Base-by-base conservation (phyloP, 73 alveolate species). In the Paramecium sonneborni region DNA sequence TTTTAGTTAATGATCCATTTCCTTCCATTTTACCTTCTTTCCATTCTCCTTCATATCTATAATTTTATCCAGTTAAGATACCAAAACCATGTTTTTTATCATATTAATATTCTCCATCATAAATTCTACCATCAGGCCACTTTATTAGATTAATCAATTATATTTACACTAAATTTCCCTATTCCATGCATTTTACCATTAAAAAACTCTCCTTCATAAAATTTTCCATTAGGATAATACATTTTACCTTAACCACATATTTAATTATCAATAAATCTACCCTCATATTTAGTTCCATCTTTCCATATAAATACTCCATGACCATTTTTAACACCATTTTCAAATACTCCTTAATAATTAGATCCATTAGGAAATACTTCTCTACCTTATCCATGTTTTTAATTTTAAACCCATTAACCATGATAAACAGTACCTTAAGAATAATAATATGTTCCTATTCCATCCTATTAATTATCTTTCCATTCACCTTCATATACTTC, bases 81-180 rank as follows among this genome's bases (percentile, higher is more conserved):
- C 94, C 94, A 26, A 32, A 4, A 23, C 98, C 98, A 93, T 97
- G 95, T 38, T 96, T 93, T 70, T 92, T 94, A 55, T 97, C 99
- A 30, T 92, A 96, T 92, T 92, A 88, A 97, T 97, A 96, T 82
- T 94, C 89, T 9, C 98, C 97, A 5, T 90, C 92, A 88, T 92
- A 96, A 55, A 86, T 92, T 82, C 97, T 92, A 24, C 97, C 96
- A 94, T 95, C 97, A 67, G 95, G 90, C 96, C 96, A 92, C 90
- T 79, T 41, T 46, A 43, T 41, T 39, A 35, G 39, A 35, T 74
- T 15, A 38, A 35, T 85, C 26, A 34, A 32, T 21, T 15, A 56
- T 30, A 34, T 18, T 15, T 52, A 52, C 68, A 7, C 70, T 43
- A 35, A 92, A 86, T 28, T 94, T 93, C 21, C 94, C 92, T 30